These are phyloP conservation scores for Botrytis galanthina DNA, from an alignment of 2,329 filamentous ascomycete species.

Conservation along the genomic window DNA sequence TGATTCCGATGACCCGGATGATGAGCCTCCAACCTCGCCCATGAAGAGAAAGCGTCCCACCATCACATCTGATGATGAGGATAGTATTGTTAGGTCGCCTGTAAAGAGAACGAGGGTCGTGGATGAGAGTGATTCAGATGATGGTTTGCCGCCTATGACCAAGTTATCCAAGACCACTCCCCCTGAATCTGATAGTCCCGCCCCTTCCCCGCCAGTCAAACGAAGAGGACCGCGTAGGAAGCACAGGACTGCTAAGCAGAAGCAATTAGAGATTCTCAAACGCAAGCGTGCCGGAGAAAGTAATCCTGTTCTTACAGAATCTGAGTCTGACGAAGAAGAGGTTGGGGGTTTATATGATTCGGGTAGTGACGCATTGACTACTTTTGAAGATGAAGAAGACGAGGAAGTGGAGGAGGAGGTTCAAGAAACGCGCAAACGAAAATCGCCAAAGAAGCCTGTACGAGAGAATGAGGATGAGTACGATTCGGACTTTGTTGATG, in stretches of 20 bases:
- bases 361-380: conserved; percentile 44
- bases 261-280: conserved; percentile 43
- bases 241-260: conserved; percentile 43
- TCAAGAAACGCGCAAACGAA: conserved; percentile 11
- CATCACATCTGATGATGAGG: conserved; percentile 14
- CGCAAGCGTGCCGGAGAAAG: conserved; percentile 43
- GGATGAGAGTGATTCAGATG: conserved; percentile 15
- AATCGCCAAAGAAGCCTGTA: conserved; percentile 13
- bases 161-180: conserved; percentile 16
- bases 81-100: conserved; percentile 9
- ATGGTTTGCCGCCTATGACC: conserved; percentile 2
- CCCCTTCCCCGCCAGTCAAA: not conserved
- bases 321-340: conserved; percentile 36
- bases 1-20: conserved; percentile 20
- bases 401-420: conserved; percentile 24
- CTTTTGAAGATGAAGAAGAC: conserved; percentile 48
- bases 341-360: conserved; percentile 22
- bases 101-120: conserved; percentile 7
- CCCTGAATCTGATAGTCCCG: conserved; percentile 27
- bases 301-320: conserved; percentile 41
- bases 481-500: conserved; percentile 54
- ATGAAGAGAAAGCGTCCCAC: conserved; percentile 22
- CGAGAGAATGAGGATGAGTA: conserved; percentile 28
- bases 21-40: conserved; percentile 26
- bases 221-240: conserved; percentile 22